Evolutionary conservation across 495 filamentous ascomycete genomes (phyloP).

Genomic region (Aspergillus diversus): DNA sequence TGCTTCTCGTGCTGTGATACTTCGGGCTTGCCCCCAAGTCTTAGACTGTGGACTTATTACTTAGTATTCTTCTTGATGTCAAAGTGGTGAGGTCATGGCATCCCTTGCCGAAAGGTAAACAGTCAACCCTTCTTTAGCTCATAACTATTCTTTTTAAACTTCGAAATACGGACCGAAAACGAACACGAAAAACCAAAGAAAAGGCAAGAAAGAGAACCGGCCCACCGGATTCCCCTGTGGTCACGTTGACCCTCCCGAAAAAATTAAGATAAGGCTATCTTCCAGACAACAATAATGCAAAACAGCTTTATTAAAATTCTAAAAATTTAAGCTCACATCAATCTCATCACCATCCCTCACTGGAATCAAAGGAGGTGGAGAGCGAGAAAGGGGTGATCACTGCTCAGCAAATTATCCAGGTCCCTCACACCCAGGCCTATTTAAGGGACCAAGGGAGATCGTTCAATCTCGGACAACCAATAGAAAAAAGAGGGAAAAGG

Average conservation of each 20-base stretch:
- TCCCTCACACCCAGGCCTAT: no score
- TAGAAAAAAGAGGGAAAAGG: no score
- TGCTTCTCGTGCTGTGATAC: not conserved
- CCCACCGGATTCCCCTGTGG: conserved; percentile 13
- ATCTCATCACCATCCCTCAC: no score
- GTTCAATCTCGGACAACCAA: no score
- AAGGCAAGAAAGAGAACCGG: not conserved
- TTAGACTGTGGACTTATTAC: no score
- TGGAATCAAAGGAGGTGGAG: no score
- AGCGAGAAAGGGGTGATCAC: no score
- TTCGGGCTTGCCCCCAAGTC: not conserved
- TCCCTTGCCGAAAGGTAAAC: not conserved
- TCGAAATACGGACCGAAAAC: not conserved
- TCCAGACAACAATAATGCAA: no score
- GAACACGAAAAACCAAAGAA: not conserved
- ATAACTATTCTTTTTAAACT: not conserved
- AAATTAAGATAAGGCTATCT: not conserved
- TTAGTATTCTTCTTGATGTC: not conserved
- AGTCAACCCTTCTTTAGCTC: not conserved
- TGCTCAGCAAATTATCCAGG: no score
- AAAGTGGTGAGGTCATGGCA: conserved; percentile 11
- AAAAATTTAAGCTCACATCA: no score
- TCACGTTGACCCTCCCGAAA: conserved; percentile 10
- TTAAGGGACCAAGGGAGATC: no score
- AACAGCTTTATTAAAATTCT: no score